Base-by-base conservation (phyloP, 208 protist genomes). In the Wallacemonas sp. region DNA sequence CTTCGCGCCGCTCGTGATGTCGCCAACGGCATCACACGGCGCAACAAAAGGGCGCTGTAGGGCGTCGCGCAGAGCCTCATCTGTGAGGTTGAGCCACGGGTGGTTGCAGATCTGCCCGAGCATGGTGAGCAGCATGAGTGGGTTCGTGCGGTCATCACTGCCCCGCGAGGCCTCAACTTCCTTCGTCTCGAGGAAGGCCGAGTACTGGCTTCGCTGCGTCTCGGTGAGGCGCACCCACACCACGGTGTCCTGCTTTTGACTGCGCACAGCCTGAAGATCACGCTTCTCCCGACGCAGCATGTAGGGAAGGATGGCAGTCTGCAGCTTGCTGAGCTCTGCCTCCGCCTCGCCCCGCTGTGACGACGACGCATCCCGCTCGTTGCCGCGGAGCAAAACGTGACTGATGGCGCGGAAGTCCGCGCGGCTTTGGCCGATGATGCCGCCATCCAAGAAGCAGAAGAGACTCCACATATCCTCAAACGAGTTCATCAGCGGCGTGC, bases 391-490 rank as follows among this genome's bases (percentile, higher is more conserved):
- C 24, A 95, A 42, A n/a, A 71, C 63, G 1, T 53, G 30, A 55
- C 77, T 91, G 63, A 86, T 67, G 15, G 55, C 55, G 33, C 51
- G 62, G 58, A 93, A 93, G 34, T 73, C 61, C 1, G 76, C 42
- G 27, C 70, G 66, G 12, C 44, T 72, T 31, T 61, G 56, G 42
- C 55, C 58, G n/a, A 93, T 27, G 41, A 92, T 88, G 39, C 71
- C 63, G 22, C 77, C 80, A 69, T 95, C 89, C 17, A 93, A 67
- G 44, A 92, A 93, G 24, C 79, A 77, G 47, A 93, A 95, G 54
- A 95, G 58, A 45, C 80, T 88, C 89, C 89, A 95, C 63, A 95
- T 75, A 66, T 95, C 89, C 24, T 84, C 75, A 62, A 95, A 93
- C 22, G 71, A 72, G 73, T 95, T 95, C 89, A 91, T 91, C 22